A percentile compares a stretch with the other conserved stretches of the same genome.
Conservation (phyloP, 2,329 filamentous ascomycete species). For the Cladophialophora carrionii region DNA sequence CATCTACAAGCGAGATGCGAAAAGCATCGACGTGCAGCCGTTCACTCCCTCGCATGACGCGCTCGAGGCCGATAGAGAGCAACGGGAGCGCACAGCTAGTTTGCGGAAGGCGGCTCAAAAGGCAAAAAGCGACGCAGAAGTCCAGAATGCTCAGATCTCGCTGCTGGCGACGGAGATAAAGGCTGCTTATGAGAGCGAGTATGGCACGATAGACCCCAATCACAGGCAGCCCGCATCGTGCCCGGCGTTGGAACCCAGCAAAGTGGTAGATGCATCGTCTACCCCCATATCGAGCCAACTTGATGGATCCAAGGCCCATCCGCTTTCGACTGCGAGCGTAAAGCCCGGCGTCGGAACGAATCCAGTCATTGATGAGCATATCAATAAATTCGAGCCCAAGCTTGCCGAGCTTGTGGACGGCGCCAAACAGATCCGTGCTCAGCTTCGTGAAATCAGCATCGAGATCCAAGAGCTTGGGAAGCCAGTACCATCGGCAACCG, state of each 20-base stretch:
- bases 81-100: conserved; percentile 7
- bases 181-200: conserved; percentile 38
- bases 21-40: conserved; percentile 1
- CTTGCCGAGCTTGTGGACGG: conserved; percentile 31
- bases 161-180: conserved; percentile 33
- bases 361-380: conserved; percentile 33
- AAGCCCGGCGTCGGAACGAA: conserved; percentile 34
- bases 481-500: not conserved
- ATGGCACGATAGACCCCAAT: conserved; percentile 33
- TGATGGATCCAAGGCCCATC: conserved; percentile 18
- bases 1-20: conserved; percentile 25
- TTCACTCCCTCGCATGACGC: conserved; percentile 25
- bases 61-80: conserved; percentile 12
- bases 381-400: conserved; percentile 34
- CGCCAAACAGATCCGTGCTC: conserved; percentile 23
- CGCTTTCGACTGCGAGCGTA: conserved; percentile 31
- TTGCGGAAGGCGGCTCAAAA: conserved; percentile 24
- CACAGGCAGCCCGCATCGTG: conserved; percentile 22
- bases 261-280: not conserved
- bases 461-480: conserved; percentile 1
- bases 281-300: not conserved
- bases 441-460: conserved; percentile 10
- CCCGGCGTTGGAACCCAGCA: not conserved
- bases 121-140: conserved; percentile 17
- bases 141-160: conserved; percentile 25